Evolutionary conservation across 2,329 filamentous ascomycete genomes (phyloP), one percentile per base, ranked within the genome.

Genomic region (Venturia nashicola): DNA sequence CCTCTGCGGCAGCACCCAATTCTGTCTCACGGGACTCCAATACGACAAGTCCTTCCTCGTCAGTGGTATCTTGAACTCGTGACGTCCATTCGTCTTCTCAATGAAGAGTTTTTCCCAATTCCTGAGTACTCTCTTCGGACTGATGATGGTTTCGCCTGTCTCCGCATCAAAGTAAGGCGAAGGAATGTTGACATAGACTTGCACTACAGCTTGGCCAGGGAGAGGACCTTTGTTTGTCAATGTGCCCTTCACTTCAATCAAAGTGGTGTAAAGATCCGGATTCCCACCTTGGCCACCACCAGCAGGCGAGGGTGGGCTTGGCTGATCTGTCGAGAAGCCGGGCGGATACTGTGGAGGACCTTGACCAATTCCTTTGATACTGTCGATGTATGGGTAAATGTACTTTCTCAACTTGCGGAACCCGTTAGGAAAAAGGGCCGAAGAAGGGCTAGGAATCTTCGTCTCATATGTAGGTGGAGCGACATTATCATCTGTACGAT

Each of bases 231-330:
- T 84, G 72, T 91, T 91, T 57, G 77, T 80, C 3, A 91, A 73
- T 0, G 76, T 78, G 3, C 86, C 75, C 0, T 75, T 76, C 2
- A 83, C 80, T 2, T 75, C 70, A 65, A 82, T 78, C 65, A 85
- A 77, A 0, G 76, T 75, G 55, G 81, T 81, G 78, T 83, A 89
- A 20, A 89, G 78, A 65, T 85, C 82, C 1, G 86, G 86, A 65
- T 89, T 87, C 1, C 86, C 86, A 64, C 86, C 85, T 65, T 86
- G 82, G 8, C 81, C 87, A 46, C 88, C 89, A 43, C 88, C 88
- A 0, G 88, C 88, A 0, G 77, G 78, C n/a, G 86, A 89, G 1
- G 70, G 20, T n/a, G 57, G 27, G 0, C 74, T 78, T 0, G 76
- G 70, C 61, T 81, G 81, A 2, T 69, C 69, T 20, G 72, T 73